A percentile compares a stretch with the other conserved stretches of the same genome.
Evolutionary conservation across 2,329 filamentous ascomycete species (phyloP).

Genomic region (Graphilbum fragrans): DNA sequence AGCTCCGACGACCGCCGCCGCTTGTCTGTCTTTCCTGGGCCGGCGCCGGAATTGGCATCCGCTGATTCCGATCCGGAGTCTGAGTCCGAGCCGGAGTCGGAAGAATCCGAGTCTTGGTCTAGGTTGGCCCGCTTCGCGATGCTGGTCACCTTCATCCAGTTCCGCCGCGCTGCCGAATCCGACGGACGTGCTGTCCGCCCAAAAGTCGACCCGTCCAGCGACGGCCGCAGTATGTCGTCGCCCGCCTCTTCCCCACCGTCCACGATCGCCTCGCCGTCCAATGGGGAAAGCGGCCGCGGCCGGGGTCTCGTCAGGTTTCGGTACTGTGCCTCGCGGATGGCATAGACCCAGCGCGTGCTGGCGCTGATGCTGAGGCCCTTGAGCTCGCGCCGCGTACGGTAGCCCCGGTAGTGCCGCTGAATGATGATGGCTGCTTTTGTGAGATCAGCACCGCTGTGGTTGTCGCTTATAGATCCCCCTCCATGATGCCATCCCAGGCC

Average conservation of each 20-base stretch:
- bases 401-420: constrained; percentile 66
- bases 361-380: constrained; percentile 56
- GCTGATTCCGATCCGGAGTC: not conserved
- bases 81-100: constrained; percentile 15
- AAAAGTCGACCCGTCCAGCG: not conserved
- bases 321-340: constrained; percentile 45
- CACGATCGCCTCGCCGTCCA: not conserved
- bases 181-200: constrained; percentile 2
- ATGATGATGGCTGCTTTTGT: constrained; percentile 42
- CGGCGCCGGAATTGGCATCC: not conserved
- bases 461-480: not conserved
- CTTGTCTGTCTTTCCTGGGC: not conserved
- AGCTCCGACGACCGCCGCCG: constrained; percentile 20
- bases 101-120: constrained; percentile 25
- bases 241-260: too few relatives aligned
- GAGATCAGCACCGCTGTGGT: constrained; percentile 1
- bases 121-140: constrained; percentile 62
- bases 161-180: constrained; percentile 39
- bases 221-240: too few relatives aligned
- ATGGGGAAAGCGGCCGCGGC: constrained; percentile 14
- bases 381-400: constrained; percentile 60
- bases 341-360: constrained; percentile 59
- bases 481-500: not conserved
- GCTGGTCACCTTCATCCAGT: constrained; percentile 64
- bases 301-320: constrained; percentile 36